Evolutionary conservation across 2,329 filamentous ascomycete species (phyloP).

Genomic region (Rutstroemia sp.): DNA sequence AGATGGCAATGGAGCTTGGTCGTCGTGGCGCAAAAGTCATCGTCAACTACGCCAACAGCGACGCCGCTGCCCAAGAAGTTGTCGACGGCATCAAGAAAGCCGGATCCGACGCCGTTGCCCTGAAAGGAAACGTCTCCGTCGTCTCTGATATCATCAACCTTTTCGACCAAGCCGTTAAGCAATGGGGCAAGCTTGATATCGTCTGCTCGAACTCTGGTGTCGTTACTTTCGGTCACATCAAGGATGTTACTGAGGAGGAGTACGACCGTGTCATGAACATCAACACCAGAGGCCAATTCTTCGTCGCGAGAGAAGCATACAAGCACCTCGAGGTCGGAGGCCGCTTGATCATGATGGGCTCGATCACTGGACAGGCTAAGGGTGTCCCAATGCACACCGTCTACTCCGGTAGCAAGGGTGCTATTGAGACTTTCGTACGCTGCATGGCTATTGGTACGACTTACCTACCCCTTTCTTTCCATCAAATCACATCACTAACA

Average conservation of each 20-base stretch:
- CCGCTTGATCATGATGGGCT: conserved; percentile 64
- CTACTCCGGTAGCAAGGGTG: conserved; percentile 69
- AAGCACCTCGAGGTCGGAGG: conserved; percentile 63
- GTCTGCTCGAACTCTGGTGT: conserved; percentile 35
- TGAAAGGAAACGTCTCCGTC: conserved; percentile 51
- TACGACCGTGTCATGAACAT: conserved; percentile 47
- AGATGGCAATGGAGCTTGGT: conserved; percentile 59
- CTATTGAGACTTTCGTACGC: conserved; percentile 70
- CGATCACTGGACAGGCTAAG: conserved; percentile 62
- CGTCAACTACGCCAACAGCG: conserved; percentile 47
- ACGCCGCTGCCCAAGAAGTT: conserved; percentile 55
- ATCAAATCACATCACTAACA: conserved; percentile 51
- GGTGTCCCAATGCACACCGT: conserved; percentile 64
- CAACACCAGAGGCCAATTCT: conserved; percentile 65
- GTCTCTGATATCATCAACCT: conserved; percentile 32
- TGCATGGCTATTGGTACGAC: conserved; percentile 59
- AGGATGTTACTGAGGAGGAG: conserved; percentile 26
- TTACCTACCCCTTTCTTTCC: neutral
- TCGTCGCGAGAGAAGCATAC: conserved; percentile 69
- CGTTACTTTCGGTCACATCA: conserved; percentile 40
- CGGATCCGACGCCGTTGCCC: conserved; percentile 46
- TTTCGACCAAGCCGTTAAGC: conserved; percentile 23
- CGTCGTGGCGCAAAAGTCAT: conserved; percentile 57
- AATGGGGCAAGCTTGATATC: conserved; percentile 28
- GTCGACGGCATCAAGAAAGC: conserved; percentile 51